Percentiles rank a stretch among this genome's conserved stretches.
phyloP scores from a whole-genome alignment of 495 filamentous ascomycete species.

The Penicillium cosmopolitanum region DNA sequence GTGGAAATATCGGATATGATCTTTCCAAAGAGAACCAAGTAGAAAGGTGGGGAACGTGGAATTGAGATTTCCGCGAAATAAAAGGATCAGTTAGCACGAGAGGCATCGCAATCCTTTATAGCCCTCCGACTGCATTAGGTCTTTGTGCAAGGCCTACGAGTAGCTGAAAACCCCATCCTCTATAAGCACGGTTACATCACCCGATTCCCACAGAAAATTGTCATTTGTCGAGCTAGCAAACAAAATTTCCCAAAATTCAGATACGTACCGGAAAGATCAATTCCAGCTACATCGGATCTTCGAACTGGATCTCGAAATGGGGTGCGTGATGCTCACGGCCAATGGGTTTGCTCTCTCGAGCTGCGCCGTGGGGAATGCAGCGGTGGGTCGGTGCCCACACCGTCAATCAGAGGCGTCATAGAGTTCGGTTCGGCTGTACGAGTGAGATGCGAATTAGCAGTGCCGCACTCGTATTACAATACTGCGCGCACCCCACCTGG shows the following conservation, averaged over 20 bases:
- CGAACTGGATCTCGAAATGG: background rate
- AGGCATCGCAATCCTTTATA: background rate
- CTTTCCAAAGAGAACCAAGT: background rate
- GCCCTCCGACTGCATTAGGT: background rate
- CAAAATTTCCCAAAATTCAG: background rate
- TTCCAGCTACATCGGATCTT: background rate
- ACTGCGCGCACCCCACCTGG: too few relatives aligned
- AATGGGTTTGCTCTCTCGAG: background rate
- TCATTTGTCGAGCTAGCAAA: background rate
- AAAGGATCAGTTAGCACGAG: background rate
- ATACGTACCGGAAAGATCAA: background rate
- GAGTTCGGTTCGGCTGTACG: slow-evolving; percentile 1
- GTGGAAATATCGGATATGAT: background rate
- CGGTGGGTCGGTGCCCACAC: background rate
- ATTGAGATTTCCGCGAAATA: background rate
- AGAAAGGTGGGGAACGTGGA: background rate
- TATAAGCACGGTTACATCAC: background rate
- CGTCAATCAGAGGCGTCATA: slow-evolving; percentile 3
- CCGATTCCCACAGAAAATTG: background rate
- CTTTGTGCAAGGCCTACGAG: background rate
- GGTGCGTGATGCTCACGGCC: background rate
- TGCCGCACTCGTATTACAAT: too few relatives aligned
- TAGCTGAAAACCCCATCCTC: background rate
- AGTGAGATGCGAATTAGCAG: too few relatives aligned
- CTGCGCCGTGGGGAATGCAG: slow-evolving; percentile 1